Evolutionary conservation across 1,284 basidiomycete species (phyloP), one percentile per base, ranked within the genome.

Genomic region (Boletus subluridellus): DNA sequence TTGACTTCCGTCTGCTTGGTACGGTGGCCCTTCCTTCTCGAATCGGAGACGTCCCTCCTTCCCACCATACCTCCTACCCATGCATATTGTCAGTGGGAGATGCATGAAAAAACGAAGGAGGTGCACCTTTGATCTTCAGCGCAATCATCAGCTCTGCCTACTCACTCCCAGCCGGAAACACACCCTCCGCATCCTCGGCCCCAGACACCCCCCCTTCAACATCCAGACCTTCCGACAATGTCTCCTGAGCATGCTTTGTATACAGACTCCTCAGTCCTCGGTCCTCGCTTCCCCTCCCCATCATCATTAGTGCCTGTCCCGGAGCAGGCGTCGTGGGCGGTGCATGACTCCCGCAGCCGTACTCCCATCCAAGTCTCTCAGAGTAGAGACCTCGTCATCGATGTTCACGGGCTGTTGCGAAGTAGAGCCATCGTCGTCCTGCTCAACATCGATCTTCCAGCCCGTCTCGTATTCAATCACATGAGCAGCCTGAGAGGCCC

Each of bases 151-250:
- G 76, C 58, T 80, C 78, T 12, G 87, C 85, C 81, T 81, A 84
- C 63, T 32, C 83, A 21, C 84, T 86, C 14, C 81, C 80, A 3
- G 84, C 75, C 2, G 86, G 87, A 66, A 91, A 91, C 4, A 78
- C 78, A 0, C 84, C 86, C 10, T 34, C 1, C 34, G 34, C 34
- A 35, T 14, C 32, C 32, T 34, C 11, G 32, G 82, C 82, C 1
- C 89, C 89, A 47, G 89, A 89, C 53, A 91, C 74, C 47, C 85
- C 79, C 0, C 89, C 88, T 58, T 87, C 87, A 0, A 78, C 70
- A 67, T 89, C 87, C 15, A 89, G 68, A n/a, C 76, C 78, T 62
- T 89, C 87, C 0, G 82, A 77, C 6, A 85, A 62, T 0, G 69
- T 62, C 9, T 69, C 64, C 2, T 63, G 69, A 4, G 64, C 63